phyloP scores from a whole-genome alignment of 495 filamentous ascomycete species.

The Xeromyces bisporus region DNA sequence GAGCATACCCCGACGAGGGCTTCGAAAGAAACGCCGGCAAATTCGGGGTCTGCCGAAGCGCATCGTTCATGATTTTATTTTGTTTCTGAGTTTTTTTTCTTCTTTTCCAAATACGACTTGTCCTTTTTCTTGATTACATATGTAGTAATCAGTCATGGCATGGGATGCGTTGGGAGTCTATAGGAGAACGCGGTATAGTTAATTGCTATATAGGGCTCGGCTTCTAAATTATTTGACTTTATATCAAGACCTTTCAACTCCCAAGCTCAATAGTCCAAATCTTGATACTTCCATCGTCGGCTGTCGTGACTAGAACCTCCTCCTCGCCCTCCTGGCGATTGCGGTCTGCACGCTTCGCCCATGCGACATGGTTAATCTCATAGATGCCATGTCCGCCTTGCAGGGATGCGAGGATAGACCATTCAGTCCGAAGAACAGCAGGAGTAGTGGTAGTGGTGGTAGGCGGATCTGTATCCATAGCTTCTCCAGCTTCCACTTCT shows the following conservation, averaged over 20 bases:
- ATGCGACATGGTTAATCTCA: conserved; percentile 80
- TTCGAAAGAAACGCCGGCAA: too few relatives aligned
- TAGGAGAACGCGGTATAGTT: too few relatives aligned
- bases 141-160: too few relatives aligned
- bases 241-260: too few relatives aligned
- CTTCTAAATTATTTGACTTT: too few relatives aligned
- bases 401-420: conserved; percentile 48
- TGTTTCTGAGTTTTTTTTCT: not conserved
- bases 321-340: conserved; percentile 28
- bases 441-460: conserved; percentile 4
- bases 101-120: conserved; percentile 3
- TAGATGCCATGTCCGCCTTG: conserved; percentile 71
- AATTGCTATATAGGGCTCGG: too few relatives aligned
- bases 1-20: too few relatives aligned
- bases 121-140: conserved; percentile 3
- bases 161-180: too few relatives aligned
- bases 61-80: not conserved
- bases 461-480: conserved; percentile 19
- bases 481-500: conserved; percentile 13
- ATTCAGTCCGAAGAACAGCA: conserved; percentile 43
- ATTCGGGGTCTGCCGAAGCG: not conserved
- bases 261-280: conserved; percentile 39
- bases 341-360: conserved; percentile 38
- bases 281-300: conserved; percentile 63
- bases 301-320: conserved; percentile 63